A percentile compares a stretch with the other conserved stretches of the same genome.
Conservation (phyloP, 106 monocot genomes). For the Allium cepa region DNA sequence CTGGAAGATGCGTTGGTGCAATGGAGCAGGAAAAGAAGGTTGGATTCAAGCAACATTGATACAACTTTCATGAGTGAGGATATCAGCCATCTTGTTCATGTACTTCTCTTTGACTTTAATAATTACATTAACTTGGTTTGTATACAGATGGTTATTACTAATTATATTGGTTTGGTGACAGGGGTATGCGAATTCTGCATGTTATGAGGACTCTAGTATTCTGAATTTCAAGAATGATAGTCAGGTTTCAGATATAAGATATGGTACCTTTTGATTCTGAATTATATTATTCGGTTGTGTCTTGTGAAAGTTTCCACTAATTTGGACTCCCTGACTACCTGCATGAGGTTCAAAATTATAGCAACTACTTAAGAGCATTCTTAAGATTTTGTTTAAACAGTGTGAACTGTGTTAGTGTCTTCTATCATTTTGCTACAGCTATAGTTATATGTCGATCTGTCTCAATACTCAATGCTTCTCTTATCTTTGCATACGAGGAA, state of each 20-base stretch:
- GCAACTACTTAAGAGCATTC: too few species aligned
- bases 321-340: too few species aligned
- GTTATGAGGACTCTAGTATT: slow-evolving; percentile 6
- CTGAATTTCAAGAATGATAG: slow-evolving; percentile 3
- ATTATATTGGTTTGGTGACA: slow-evolving; percentile 14
- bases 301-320: too few species aligned
- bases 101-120: slow-evolving; percentile 1
- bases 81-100: slow-evolving; percentile 38
- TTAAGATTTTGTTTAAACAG: too few species aligned
- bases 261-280: not conserved
- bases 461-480: too few species aligned
- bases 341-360: too few species aligned
- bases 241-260: not conserved
- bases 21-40: slow-evolving; percentile 24
- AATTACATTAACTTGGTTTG: not conserved
- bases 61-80: slow-evolving; percentile 12
- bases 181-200: slow-evolving; percentile 59
- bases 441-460: too few species aligned
- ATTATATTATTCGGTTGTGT: not conserved
- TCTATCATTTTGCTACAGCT: too few species aligned
- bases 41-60: not conserved
- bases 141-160: not conserved
- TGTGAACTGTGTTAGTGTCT: too few species aligned
- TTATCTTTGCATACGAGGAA: too few species aligned
- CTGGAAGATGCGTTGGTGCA: slow-evolving; percentile 38